Evolutionary conservation across 345 rosid genomes (phyloP).

Genomic region (Punica granatum): DNA sequence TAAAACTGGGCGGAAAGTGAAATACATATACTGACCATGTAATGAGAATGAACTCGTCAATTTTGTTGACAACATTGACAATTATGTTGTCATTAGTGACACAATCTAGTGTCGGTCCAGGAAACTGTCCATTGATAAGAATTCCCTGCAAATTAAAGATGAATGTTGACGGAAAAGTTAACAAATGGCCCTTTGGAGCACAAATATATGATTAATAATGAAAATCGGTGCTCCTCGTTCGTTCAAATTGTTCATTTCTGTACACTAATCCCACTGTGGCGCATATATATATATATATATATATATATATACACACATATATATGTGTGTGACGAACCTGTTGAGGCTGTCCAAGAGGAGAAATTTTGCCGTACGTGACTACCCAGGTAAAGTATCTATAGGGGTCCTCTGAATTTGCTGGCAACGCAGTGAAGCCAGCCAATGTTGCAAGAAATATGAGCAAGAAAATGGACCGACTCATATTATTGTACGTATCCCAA

Average conservation of each 20-base stretch:
- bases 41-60: constrained; percentile 71
- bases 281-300: no score
- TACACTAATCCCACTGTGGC: no score
- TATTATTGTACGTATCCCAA: constrained; percentile 16
- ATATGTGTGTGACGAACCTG: constrained; percentile 11
- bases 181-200: neutral
- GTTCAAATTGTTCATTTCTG: no score
- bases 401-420: constrained; percentile 49
- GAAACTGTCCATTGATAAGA: constrained; percentile 75
- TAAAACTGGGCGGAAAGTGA: no score
- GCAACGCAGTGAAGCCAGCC: constrained; percentile 18
- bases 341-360: constrained; percentile 38
- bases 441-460: constrained; percentile 17
- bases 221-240: no score
- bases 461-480: constrained; percentile 14
- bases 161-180: neutral
- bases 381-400: constrained; percentile 56
- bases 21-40: constrained; percentile 41
- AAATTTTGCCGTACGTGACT: constrained; percentile 50
- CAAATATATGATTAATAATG: neutral
- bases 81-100: constrained; percentile 73
- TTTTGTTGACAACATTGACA: constrained; percentile 56
- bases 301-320: no score
- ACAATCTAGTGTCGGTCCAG: constrained; percentile 77
- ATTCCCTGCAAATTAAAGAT: constrained; percentile 43